Percentiles rank a stretch among this genome's conserved stretches.
phyloP scores from a whole-genome alignment of 2,329 filamentous ascomycete species.

The Colletotrichum sp. region DNA sequence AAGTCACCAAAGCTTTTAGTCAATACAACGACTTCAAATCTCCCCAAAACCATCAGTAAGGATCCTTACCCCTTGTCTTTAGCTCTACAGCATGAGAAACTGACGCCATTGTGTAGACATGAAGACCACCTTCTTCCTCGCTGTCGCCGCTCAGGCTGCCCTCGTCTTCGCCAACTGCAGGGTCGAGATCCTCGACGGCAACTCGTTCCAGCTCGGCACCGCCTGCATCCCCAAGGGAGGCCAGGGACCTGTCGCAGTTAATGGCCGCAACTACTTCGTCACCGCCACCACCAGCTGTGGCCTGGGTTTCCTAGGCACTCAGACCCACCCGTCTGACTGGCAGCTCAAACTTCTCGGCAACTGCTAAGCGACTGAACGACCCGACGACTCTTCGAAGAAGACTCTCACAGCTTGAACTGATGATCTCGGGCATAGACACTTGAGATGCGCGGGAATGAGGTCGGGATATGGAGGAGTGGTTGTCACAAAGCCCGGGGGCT shows the following conservation, averaged over 20 bases:
- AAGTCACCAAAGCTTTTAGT: background rate
- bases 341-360: background rate
- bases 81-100: fast-evolving
- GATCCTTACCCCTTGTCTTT: fast-evolving
- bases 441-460: background rate
- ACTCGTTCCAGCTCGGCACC: background rate
- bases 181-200: background rate
- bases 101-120: background rate
- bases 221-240: background rate
- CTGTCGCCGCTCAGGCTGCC: background rate
- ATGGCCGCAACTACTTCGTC: background rate
- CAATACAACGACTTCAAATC: background rate
- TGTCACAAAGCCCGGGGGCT: background rate
- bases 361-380: background rate
- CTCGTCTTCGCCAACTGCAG: background rate
- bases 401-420: background rate
- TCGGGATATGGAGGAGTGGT: background rate
- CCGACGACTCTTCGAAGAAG: background rate
- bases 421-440: background rate
- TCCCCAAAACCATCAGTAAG: background rate
- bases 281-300: background rate
- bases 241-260: background rate
- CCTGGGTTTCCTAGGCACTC: background rate
- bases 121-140: background rate
- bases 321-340: background rate